These are phyloP conservation scores for Penicillium bovifimosum DNA, from an alignment of 495 filamentous ascomycete genomes.

Conservation along the genomic window DNA sequence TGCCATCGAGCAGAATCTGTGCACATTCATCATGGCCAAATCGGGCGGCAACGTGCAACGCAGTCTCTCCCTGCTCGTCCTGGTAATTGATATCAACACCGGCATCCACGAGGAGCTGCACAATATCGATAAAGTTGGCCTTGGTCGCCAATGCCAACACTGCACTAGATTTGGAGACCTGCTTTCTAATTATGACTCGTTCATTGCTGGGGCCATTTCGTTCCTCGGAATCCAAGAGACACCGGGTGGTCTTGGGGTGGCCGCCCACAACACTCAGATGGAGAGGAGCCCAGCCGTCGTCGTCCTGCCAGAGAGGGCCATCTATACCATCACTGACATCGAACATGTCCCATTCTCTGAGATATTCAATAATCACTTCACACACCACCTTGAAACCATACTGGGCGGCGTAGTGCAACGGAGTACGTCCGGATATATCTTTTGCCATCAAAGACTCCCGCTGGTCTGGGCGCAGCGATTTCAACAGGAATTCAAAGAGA, in stretches of 20 bases:
- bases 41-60: conserved; percentile 85
- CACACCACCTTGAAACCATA: conserved; percentile 88
- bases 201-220: conserved; percentile 55
- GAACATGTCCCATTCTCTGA: conserved; percentile 86
- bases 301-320: conserved; percentile 79
- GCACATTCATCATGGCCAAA: conserved; percentile 82
- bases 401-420: conserved; percentile 92
- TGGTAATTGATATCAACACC: conserved; percentile 93
- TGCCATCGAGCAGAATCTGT: conserved; percentile 64
- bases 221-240: conserved; percentile 72
- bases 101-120: conserved; percentile 80
- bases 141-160: conserved; percentile 83
- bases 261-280: conserved; percentile 91
- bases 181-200: conserved; percentile 56
- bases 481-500: conserved; percentile 68
- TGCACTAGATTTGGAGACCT: conserved; percentile 79
- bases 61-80: conserved; percentile 88
- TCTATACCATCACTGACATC: conserved; percentile 81
- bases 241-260: conserved; percentile 77
- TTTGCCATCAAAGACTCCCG: conserved; percentile 58
- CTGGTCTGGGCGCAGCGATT: conserved; percentile 63
- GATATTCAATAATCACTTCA: conserved; percentile 76
- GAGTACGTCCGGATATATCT: conserved; percentile 78
- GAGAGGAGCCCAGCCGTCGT: conserved; percentile 84
- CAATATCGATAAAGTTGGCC: conserved; percentile 74